Conservation (phyloP, 2,329 filamentous ascomycete genomes). For the Nannizziopsis barbatae region DNA sequence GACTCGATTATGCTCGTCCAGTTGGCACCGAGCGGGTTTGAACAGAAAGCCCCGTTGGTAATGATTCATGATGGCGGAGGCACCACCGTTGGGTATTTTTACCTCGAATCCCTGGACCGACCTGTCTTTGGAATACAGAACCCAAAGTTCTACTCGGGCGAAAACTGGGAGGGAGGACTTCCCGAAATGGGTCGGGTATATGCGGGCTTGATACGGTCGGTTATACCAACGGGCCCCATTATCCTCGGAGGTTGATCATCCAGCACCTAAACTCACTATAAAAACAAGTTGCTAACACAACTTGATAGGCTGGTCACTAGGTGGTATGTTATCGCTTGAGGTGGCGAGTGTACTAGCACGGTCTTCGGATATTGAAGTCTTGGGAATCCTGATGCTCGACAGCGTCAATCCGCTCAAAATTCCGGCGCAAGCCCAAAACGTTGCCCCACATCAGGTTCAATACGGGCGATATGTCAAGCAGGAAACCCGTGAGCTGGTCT, state of each 20-base stretch:
- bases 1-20: conserved; percentile 14
- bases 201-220: conserved; percentile 34
- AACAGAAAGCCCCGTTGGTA: conserved; percentile 37
- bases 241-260: conserved; percentile 16
- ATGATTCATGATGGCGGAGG: conserved; percentile 53
- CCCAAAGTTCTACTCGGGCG: conserved; percentile 40
- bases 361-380: conserved; percentile 10
- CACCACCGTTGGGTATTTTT: conserved; percentile 49
- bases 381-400: conserved; percentile 19
- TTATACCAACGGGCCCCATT: conserved; percentile 14
- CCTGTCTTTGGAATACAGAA: conserved; percentile 47
- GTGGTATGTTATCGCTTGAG: conserved; percentile 17
- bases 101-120: conserved; percentile 41
- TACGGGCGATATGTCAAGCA: conserved; percentile 10
- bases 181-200: conserved; percentile 47
- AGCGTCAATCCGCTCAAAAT: conserved; percentile 14
- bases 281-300: not conserved
- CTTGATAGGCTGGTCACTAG: conserved; percentile 18
- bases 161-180: conserved; percentile 43
- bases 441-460: conserved; percentile 9
- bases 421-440: not conserved
- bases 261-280: not conserved
- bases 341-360: conserved; percentile 15
- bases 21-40: conserved; percentile 6
- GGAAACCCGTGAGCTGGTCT: conserved; percentile 13